Evolutionary conservation across 2,329 filamentous ascomycete species (phyloP), one percentile per base, ranked within the genome.

Genomic region (Onygenales sp.): DNA sequence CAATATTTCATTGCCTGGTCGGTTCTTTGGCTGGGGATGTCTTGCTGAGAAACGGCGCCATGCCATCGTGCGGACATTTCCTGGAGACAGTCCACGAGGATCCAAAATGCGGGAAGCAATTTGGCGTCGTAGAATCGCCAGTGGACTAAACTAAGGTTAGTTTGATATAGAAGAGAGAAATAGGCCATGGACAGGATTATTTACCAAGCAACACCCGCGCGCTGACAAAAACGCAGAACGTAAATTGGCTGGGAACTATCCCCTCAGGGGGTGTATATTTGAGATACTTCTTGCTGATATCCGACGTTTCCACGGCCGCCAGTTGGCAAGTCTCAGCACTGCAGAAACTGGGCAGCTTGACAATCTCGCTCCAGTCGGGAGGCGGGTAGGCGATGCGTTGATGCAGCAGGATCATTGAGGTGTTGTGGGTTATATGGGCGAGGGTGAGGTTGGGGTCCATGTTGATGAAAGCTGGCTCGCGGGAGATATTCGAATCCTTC

Each of bases 361-460:
- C 64, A 50, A 63, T 55, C 60, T 58, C 61, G 33, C 57, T 55
- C 66, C 65, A 67, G 2, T 68, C 59, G 0, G 56, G 56, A 0
- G 60, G 63, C 0, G 73, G 74, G 44, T 75, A 78, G 0, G 75
- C 76, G 41, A 78, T 76, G 5, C 66, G 64, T 43, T 78, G 75
- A 51, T 78, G 76, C 0, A 78, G 61, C 0, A 78, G 62, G 27
- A 78, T 76, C 64, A 76, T 76, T 0, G 75, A 75, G 0, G 74
- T 71, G 52, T 78, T 78, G 46, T 78, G 76, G 0, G 74, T 78
- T 8, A 75, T 66, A 36, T 78, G 75, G 0, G 75, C 75, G 0
- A 78, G 59, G 0, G 76, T 77, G 14, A 78, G 61, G 45, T 78
- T 78, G 0, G 76, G 76, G 49, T 78, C 76, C 66, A 75, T 76